Percentiles rank a stretch among this genome's conserved stretches.
Conservation (phyloP, 768 basidiomycete species). For the Clathrus columnatus region DNA sequence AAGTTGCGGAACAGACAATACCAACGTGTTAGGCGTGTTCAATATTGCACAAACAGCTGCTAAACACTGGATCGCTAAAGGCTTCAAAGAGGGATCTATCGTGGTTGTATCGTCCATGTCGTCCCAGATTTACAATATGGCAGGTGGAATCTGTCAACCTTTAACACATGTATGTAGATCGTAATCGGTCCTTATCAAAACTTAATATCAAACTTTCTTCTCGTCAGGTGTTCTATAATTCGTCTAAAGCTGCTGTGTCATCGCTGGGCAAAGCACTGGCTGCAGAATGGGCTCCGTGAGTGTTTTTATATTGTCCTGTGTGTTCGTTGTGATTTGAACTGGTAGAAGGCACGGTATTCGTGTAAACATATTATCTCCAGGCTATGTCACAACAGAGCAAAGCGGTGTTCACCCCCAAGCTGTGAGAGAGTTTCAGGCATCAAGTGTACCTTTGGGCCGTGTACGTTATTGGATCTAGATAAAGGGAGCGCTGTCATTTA, state of each 20-base stretch:
- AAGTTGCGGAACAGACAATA: constrained; percentile 2
- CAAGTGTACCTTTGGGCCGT: constrained; percentile 4
- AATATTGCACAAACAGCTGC: constrained; percentile 8
- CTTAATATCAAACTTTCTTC: background rate
- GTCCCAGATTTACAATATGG: constrained; percentile 7
- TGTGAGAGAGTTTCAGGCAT: constrained; percentile 5
- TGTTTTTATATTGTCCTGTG: background rate
- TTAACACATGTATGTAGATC: constrained; percentile 4
- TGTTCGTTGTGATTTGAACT: background rate
- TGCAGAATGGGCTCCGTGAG: constrained; percentile 8
- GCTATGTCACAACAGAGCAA: constrained; percentile 7
- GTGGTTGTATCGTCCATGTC: constrained; percentile 8
- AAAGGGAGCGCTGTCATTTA: background rate
- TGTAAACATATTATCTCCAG: constrained; percentile 8
- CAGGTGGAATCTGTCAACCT: constrained; percentile 4
- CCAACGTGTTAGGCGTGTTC: constrained; percentile 8
- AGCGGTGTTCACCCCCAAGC: constrained; percentile 6
- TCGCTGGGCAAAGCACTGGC: constrained; percentile 7
- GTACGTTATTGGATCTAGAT: background rate
- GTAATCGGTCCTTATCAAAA: background rate
- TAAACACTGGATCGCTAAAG: constrained; percentile 1
- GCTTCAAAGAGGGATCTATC: constrained; percentile 6
- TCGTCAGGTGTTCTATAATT: constrained; percentile 10
- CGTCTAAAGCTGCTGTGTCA: constrained; percentile 9
- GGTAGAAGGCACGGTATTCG: background rate